Conservation (phyloP, 495 filamentous ascomycete genomes). For the Daldinia vernicosa region DNA sequence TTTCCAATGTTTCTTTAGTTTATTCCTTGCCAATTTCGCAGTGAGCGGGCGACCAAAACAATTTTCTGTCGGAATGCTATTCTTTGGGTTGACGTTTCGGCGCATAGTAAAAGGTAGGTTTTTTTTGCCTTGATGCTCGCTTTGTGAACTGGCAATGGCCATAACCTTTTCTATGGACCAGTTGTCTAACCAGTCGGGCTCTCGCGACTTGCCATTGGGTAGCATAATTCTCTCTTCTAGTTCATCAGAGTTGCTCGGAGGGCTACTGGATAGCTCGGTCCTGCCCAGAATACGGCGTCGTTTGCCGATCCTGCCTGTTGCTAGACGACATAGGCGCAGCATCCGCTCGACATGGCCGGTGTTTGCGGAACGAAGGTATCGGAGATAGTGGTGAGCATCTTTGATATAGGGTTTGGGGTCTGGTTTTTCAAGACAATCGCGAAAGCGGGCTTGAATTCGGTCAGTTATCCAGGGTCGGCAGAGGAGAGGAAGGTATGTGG, state of each 20-base stretch:
- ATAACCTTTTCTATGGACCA: slow-evolving; percentile 52
- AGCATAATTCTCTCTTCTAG: slow-evolving; percentile 34
- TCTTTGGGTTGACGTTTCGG: slow-evolving; percentile 55
- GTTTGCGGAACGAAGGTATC: slow-evolving; percentile 56
- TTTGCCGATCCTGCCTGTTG: slow-evolving; percentile 79
- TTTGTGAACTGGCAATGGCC: slow-evolving; percentile 46
- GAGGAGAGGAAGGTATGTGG: slow-evolving; percentile 78
- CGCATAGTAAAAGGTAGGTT: slow-evolving; percentile 51
- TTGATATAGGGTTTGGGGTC: slow-evolving; percentile 30
- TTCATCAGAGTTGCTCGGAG: slow-evolving; percentile 49
- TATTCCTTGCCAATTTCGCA: slow-evolving; percentile 62
- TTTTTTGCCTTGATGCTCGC: slow-evolving; percentile 32
- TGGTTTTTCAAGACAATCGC: slow-evolving; percentile 30
- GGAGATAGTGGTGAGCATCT: slow-evolving; percentile 49
- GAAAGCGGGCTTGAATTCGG: slow-evolving; percentile 68
- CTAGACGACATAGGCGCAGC: slow-evolving; percentile 67
- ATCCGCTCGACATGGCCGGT: slow-evolving; percentile 69
- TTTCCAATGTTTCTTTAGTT: slow-evolving; percentile 68
- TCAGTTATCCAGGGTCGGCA: slow-evolving; percentile 68
- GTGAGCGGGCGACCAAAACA: slow-evolving; percentile 70
- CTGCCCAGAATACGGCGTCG: slow-evolving; percentile 69
- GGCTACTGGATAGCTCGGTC: slow-evolving; percentile 54
- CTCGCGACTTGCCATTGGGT: slow-evolving; percentile 8
- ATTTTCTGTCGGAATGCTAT: slow-evolving; percentile 65
- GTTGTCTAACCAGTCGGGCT: slow-evolving; percentile 53